Evolutionary conservation across 768 basidiomycete species (phyloP), one percentile per base, ranked within the genome.

Genomic region (Mycena vitilis): DNA sequence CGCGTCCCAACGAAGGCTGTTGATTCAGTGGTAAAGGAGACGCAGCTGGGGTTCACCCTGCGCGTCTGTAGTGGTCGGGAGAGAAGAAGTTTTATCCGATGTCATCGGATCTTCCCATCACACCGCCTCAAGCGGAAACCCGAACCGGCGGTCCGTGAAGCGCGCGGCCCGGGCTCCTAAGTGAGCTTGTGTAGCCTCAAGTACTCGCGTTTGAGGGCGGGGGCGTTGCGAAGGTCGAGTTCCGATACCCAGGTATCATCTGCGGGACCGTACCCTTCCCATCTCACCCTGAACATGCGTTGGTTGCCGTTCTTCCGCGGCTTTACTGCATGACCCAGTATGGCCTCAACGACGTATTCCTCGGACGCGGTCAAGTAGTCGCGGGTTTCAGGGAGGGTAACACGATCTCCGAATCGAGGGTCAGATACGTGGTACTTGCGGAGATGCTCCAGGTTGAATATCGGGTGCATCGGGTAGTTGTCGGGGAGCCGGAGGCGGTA

Each of bases 381-480:
- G 1, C 70, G 56, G 3, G 74, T 75, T 0, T 60, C 5, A 0
- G 75, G 73, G 1, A 75, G 49, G 0, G 20, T 63, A 0, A 58
- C 44, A 0, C 75, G 45, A 11, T 70, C 59, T 0, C 75, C 74
- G 30, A 75, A 71, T 13, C 60, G 37, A 0, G 67, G 36, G 5
- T 71, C 69, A 0, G 67, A 73, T 0, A 37, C 23, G 12, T 34
- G 34, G 63, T 79, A 78, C 25, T 65, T 70, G n/a, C 67, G 51
- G 0, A 79, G 65, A 44, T 78, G 78, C 0, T 59, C 37, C 0
- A 77, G 42, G 38, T 78, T 76, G 45, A 79, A 62, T 0, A 78
- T 66, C 0, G 75, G 71, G 36, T 74, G 73, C 71, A 75, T 75
- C 0, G 74, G 75, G 49, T 77, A 79, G 1, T 59, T 63, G 54